Conservation (phyloP, 2,329 filamentous ascomycete species). For the Cytospora schulzeri region DNA sequence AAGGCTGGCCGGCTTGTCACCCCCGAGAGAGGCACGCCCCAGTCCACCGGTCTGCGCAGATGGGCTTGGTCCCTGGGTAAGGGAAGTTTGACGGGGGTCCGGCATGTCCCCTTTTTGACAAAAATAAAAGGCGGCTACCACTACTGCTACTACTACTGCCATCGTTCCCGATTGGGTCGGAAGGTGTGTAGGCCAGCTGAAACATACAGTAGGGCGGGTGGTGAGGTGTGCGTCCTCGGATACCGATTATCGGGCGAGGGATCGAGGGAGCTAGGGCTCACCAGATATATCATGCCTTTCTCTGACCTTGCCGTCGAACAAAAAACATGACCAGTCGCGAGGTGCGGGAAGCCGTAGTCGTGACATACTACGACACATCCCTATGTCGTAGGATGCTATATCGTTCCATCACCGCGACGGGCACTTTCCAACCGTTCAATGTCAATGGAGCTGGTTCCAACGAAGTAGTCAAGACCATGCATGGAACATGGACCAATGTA, state of each 20-base stretch:
- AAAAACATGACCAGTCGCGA: background rate
- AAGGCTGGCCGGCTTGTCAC: background rate
- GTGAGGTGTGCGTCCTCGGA: background rate
- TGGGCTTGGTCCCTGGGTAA: background rate
- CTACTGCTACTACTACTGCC: background rate
- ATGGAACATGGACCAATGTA: background rate
- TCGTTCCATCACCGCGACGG: background rate
- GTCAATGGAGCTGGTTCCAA: too few species aligned
- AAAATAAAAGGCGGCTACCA: too few species aligned
- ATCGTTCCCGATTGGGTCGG: background rate
- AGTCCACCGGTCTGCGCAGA: too few species aligned
- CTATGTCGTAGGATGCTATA: background rate
- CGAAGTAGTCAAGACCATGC: background rate
- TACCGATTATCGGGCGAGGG: too few species aligned
- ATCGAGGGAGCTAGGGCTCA: too few species aligned
- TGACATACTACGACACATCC: background rate
- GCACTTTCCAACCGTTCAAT: background rate
- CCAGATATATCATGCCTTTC: background rate
- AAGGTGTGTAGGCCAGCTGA: background rate
- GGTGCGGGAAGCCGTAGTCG: too few species aligned
- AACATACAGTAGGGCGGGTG: background rate
- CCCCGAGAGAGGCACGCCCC: background rate
- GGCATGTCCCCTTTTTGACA: too few species aligned
- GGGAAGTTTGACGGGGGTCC: background rate
- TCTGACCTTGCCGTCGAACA: background rate